Evolutionary conservation across 805 yeast genomes (phyloP).

Genomic region (Hermanozyma aechmeae): DNA sequence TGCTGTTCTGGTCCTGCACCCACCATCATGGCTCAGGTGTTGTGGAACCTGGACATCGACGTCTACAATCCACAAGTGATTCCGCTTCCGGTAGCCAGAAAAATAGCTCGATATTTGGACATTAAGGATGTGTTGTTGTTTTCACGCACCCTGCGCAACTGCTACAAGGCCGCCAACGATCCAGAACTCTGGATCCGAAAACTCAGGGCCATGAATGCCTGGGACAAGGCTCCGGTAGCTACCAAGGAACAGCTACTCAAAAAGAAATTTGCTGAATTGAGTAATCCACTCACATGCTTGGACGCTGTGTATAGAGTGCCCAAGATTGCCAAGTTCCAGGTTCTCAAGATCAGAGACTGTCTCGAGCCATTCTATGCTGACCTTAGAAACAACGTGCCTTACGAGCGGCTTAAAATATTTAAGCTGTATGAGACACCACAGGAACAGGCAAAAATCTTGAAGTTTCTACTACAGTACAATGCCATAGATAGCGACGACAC

Average conservation of each 20-base stretch:
- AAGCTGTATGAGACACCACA: slow-evolving; percentile 39
- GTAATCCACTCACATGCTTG: slow-evolving; percentile 28
- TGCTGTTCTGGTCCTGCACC: too few species aligned
- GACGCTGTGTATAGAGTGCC: slow-evolving; percentile 15
- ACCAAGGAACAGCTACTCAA: slow-evolving; percentile 1
- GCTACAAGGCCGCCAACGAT: slow-evolving; percentile 28
- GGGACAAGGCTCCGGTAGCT: slow-evolving; percentile 17
- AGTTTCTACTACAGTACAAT: slow-evolving; percentile 31
- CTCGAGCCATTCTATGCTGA: slow-evolving; percentile 39
- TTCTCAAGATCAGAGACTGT: slow-evolving; percentile 27
- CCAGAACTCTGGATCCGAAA: slow-evolving; percentile 31
- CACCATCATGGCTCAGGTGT: slow-evolving; percentile 34
- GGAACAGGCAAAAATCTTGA: slow-evolving; percentile 39
- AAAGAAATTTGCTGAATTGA: slow-evolving; percentile 6
- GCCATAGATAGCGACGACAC: slow-evolving; percentile 21
- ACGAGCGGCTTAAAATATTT: slow-evolving; percentile 36
- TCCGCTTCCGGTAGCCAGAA: slow-evolving; percentile 27
- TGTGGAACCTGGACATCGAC: slow-evolving; percentile 38
- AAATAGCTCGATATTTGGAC: slow-evolving; percentile 23
- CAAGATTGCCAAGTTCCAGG: slow-evolving; percentile 27
- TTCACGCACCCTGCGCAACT: slow-evolving; percentile 27
- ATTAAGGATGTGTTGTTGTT: slow-evolving; percentile 31
- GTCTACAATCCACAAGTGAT: slow-evolving; percentile 29
- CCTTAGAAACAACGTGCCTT: slow-evolving; percentile 29
- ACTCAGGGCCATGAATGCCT: slow-evolving; percentile 25